Base-by-base conservation (phyloP, 768 basidiomycete genomes). In the Symmetrospora coprosmae region DNA sequence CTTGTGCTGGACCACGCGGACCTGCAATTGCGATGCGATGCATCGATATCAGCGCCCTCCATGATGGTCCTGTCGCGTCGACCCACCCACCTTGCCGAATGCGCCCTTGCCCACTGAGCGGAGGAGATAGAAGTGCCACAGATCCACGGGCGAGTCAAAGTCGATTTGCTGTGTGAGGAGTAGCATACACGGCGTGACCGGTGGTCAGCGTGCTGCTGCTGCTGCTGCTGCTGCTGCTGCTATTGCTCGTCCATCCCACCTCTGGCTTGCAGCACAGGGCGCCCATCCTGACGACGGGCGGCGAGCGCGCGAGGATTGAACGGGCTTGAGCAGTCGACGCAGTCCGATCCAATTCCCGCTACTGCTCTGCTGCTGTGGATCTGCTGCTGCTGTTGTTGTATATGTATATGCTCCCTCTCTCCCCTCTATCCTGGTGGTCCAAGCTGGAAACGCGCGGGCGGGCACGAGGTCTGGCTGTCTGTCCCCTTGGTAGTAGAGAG, bases 1-100 rank as follows among this genome's bases (percentile, higher is more conserved):
- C 72, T 92, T 94, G 76, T 94, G 90, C 72, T 96, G 89, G 64
- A 97, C 88, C 45, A 96, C 90, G 70, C 91, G 82, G 72, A 97
- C 91, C 89, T 92, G 65, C 50, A 51, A 38, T 30, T 14, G 46
- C 43, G 33, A 43, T 21, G n/a, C n/a, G n/a, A n/a, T n/a, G n/a
- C n/a, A n/a, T n/a, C n/a, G n/a, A n/a, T n/a, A n/a, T n/a, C n/a
- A n/a, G n/a, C n/a, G n/a, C n/a, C n/a, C n/a, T n/a, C n/a, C n/a
- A n/a, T n/a, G n/a, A n/a, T n/a, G n/a, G n/a, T n/a, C n/a, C n/a
- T n/a, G n/a, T n/a, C n/a, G n/a, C n/a, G n/a, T n/a, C n/a, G n/a
- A n/a, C n/a, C n/a, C 46, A 72, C 78, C 34, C 51, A 90, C 91
- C 82, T 96, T 97, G 72, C 92, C 92, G 76, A 97, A 99, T 25